phyloP scores from a whole-genome alignment of 805 yeast species.

The Saturnispora dispora region DNA sequence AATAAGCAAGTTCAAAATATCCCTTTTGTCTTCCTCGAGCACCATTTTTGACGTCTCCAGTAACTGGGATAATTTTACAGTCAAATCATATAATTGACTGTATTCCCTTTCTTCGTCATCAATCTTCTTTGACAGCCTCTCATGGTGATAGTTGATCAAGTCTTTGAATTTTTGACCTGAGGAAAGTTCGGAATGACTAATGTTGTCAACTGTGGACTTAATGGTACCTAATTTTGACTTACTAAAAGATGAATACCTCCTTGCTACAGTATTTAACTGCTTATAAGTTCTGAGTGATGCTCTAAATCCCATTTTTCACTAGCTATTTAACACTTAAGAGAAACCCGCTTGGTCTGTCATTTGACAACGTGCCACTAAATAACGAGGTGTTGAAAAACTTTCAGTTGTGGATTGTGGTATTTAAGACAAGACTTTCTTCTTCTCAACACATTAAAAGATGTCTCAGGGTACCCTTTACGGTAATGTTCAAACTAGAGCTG shows the following conservation, averaged over 20 bases:
- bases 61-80: slow-evolving; percentile 8
- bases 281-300: not conserved
- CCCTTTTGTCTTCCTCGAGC: slow-evolving; percentile 9
- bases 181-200: slow-evolving; percentile 6
- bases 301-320: not conserved
- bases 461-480: slow-evolving; percentile 30
- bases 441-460: slow-evolving; percentile 17
- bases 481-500: slow-evolving; percentile 24
- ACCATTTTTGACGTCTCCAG: slow-evolving; percentile 11
- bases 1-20: slow-evolving; percentile 20
- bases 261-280: not conserved
- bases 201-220: slow-evolving; percentile 3
- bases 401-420: not conserved
- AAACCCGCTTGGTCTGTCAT: slow-evolving; percentile 1
- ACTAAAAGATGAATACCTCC: not conserved
- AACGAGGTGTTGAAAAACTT: slow-evolving; percentile 1
- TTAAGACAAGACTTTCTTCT: not conserved
- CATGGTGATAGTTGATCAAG: slow-evolving; percentile 11
- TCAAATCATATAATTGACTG: slow-evolving; percentile 10
- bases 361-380: not conserved
- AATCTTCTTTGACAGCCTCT: not conserved
- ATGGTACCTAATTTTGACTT: not conserved
- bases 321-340: not conserved
- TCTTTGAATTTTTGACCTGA: slow-evolving; percentile 5
- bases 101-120: slow-evolving; percentile 8